These are phyloP conservation scores for Amphibolis antarctica DNA, from an alignment of 106 monocot species.

Conservation along the genomic window DNA sequence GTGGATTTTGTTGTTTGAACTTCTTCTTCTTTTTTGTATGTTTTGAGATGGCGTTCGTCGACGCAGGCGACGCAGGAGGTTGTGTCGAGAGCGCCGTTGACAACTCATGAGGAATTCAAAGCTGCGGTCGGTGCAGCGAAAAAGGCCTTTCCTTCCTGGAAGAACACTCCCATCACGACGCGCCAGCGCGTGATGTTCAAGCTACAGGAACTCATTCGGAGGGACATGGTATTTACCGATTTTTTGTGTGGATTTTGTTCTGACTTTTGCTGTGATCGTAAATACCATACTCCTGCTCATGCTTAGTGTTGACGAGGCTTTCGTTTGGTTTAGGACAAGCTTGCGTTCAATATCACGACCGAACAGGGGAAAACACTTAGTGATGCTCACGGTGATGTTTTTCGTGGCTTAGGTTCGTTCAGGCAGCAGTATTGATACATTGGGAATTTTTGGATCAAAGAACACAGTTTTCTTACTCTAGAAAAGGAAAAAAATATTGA, in stretches of 20 bases:
- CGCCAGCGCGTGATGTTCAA: constrained; percentile 91
- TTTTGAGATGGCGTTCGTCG: background rate
- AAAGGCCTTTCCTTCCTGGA: constrained; percentile 76
- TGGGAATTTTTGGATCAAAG: too few species aligned
- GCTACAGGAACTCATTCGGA: constrained; percentile 78
- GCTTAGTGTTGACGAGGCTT: too few species aligned
- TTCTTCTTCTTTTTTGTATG: background rate
- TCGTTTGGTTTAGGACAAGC: constrained; percentile 52
- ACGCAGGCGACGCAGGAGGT: constrained; percentile 87
- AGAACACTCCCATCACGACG: constrained; percentile 66
- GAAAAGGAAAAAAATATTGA: too few species aligned
- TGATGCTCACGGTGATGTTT: constrained; percentile 96
- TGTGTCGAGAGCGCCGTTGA: constrained; percentile 69
- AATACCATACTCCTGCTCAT: too few species aligned
- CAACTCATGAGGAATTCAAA: constrained; percentile 73
- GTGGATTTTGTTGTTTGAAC: background rate
- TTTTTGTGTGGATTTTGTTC: too few species aligned
- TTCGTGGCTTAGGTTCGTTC: constrained; percentile 81
- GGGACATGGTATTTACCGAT: constrained; percentile 55
- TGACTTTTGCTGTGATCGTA: too few species aligned
- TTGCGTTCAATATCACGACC: constrained; percentile 80
- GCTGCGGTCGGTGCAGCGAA: constrained; percentile 69
- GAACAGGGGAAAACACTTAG: constrained; percentile 90
- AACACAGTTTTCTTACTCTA: too few species aligned
- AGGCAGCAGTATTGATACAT: background rate